Evolutionary conservation across 768 basidiomycete genomes (phyloP).

Genomic region (Dioszegia hungarica): DNA sequence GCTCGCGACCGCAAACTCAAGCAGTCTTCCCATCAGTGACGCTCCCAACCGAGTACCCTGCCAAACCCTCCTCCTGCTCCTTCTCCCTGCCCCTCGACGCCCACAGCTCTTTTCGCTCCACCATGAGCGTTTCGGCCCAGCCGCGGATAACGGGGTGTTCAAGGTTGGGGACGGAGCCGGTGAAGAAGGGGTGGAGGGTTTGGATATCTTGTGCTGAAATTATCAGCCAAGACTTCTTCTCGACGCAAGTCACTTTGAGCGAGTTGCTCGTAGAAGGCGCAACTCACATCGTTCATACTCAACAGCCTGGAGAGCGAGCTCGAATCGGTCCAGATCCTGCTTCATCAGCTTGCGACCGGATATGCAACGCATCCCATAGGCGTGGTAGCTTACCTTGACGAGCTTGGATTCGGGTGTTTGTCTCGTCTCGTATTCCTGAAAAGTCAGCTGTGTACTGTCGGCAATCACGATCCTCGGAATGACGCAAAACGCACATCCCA

Average conservation of each 20-base stretch:
- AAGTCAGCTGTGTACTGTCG: conserved; percentile 2
- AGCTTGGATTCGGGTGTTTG: conserved; percentile 49
- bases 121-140: conserved; percentile 46
- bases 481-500: conserved; percentile 43
- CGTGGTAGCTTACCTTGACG: conserved; percentile 37
- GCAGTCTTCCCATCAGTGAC: conserved; percentile 2
- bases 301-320: conserved; percentile 47
- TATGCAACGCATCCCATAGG: too few relatives aligned
- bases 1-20: not conserved
- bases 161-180: conserved; percentile 41
- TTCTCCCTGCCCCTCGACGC: conserved; percentile 34
- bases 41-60: conserved; percentile 15
- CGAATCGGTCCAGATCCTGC: conserved; percentile 47
- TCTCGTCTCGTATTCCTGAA: conserved; percentile 48
- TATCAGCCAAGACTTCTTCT: too few relatives aligned
- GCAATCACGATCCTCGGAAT: not conserved
- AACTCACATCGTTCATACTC: conserved; percentile 50
- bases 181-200: conserved; percentile 42
- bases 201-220: conserved; percentile 40
- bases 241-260: too few relatives aligned
- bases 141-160: conserved; percentile 45
- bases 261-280: too few relatives aligned
- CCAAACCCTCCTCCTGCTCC: conserved; percentile 32
- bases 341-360: not conserved
- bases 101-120: conserved; percentile 44